A percentile compares a stretch with the other conserved stretches of the same genome.
These are phyloP conservation scores for Russula olivacea DNA, from an alignment of 768 basidiomycete genomes.

Conservation along the genomic window DNA sequence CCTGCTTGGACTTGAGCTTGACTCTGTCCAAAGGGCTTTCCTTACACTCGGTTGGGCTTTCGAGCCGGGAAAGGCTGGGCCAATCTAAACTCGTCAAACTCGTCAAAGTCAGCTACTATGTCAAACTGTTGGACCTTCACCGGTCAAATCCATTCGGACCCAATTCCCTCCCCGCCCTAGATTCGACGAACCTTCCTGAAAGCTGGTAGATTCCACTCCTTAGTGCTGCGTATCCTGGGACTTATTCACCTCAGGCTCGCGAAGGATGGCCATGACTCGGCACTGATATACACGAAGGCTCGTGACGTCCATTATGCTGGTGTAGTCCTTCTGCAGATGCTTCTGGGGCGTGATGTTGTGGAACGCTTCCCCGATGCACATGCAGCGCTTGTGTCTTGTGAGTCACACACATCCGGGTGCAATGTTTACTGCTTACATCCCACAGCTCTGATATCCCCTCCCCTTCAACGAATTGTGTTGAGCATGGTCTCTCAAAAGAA, in stretches of 20 bases:
- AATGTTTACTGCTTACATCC: not conserved
- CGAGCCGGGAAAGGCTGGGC: conserved; percentile 42
- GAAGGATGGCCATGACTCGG: conserved; percentile 72
- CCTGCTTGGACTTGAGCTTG: conserved; percentile 3
- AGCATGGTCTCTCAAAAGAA: conserved; percentile 59
- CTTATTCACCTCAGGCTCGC: conserved; percentile 48
- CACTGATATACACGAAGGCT: conserved; percentile 66
- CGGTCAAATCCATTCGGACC: conserved; percentile 72
- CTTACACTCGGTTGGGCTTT: conserved; percentile 56
- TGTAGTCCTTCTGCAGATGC: conserved; percentile 77
- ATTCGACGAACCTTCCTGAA: conserved; percentile 35
- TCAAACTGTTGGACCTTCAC: conserved; percentile 71
- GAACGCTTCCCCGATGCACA: conserved; percentile 47
- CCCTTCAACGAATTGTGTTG: conserved; percentile 46
- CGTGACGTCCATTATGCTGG: conserved; percentile 83
- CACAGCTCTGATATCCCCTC: conserved; percentile 48
- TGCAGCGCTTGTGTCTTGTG: conserved; percentile 53
- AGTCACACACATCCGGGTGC: conserved; percentile 25
- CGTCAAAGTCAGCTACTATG: conserved; percentile 64
- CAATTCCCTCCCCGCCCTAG: conserved; percentile 28
- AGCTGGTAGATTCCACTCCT: conserved; percentile 39
- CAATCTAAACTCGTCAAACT: conserved; percentile 68
- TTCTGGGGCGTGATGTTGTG: conserved; percentile 68
- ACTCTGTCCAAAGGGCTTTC: conserved; percentile 43
- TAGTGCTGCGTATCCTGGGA: not conserved